Evolutionary conservation across 768 basidiomycete genomes (phyloP).

Genomic region (Galerina marginata): DNA sequence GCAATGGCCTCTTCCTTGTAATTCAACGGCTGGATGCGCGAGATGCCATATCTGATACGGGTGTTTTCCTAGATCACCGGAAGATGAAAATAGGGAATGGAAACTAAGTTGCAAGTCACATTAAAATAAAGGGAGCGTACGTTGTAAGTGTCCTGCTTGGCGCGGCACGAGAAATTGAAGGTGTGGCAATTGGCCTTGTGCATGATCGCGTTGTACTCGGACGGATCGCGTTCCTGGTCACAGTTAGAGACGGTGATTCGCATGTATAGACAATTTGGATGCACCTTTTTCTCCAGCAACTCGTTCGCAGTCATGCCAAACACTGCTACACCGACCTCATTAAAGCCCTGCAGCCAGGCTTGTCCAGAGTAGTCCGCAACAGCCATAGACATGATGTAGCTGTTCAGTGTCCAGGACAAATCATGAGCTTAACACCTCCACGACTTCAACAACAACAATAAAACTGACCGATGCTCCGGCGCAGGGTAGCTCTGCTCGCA

Average conservation of each 20-base stretch:
- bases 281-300: constrained; percentile 72
- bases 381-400: constrained; percentile 85
- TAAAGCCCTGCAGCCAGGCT: constrained; percentile 94
- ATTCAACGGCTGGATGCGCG: constrained; percentile 52
- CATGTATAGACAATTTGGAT: not conserved
- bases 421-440: not conserved
- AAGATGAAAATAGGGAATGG: not conserved
- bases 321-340: constrained; percentile 82
- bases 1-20: constrained; percentile 60
- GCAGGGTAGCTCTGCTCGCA: constrained; percentile 66
- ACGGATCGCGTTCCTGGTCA: constrained; percentile 18
- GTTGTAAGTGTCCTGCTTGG: constrained; percentile 86
- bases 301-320: constrained; percentile 84
- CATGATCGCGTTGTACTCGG: constrained; percentile 61
- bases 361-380: constrained; percentile 89
- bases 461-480: constrained; percentile 81
- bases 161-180: constrained; percentile 86
- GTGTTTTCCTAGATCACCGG: constrained; percentile 66
- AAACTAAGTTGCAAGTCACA: not conserved
- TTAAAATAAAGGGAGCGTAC: constrained; percentile 46
- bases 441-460: constrained; percentile 1
- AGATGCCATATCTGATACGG: constrained; percentile 84
- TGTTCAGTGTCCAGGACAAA: constrained; percentile 26
- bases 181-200: constrained; percentile 68
- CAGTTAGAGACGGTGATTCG: not conserved